Conservation (phyloP, 2,329 filamentous ascomycete genomes). For the Colletotrichum costaricense region DNA sequence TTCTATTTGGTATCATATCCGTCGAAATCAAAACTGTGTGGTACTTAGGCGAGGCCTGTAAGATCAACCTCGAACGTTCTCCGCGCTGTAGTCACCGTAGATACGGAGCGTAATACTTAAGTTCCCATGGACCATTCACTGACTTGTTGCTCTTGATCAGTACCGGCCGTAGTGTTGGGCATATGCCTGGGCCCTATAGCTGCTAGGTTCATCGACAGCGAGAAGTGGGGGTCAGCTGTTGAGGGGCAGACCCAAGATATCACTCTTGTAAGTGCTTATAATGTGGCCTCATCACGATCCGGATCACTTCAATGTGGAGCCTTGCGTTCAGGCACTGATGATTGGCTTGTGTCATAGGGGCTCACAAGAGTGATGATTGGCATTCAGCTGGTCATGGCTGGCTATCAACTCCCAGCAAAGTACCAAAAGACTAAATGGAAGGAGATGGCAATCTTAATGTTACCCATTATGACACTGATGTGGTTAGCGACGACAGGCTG, state of each 20-base stretch:
- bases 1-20: slow-evolving; percentile 61
- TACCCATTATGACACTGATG: slow-evolving; percentile 72
- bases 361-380: slow-evolving; percentile 70
- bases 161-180: slow-evolving; percentile 66
- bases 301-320: too few relatives aligned
- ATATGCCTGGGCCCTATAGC: slow-evolving; percentile 65
- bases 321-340: slow-evolving; percentile 1
- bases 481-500: slow-evolving; percentile 70
- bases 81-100: not conserved
- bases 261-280: slow-evolving; percentile 47
- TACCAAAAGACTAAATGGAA: slow-evolving; percentile 62
- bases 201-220: slow-evolving; percentile 62
- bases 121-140: not conserved
- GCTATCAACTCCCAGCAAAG: slow-evolving; percentile 69
- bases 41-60: slow-evolving; percentile 66
- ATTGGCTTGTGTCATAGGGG: slow-evolving; percentile 42
- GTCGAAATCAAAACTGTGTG: slow-evolving; percentile 63
- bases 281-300: not conserved
- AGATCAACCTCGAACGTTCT: slow-evolving; percentile 37
- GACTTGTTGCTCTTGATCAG: slow-evolving; percentile 44
- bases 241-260: slow-evolving; percentile 47
- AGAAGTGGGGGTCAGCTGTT: slow-evolving; percentile 51
- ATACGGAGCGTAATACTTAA: not conserved
- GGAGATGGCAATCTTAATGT: slow-evolving; percentile 64
- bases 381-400: slow-evolving; percentile 72